These are phyloP conservation scores for Trypethelium eluteriae DNA, from an alignment of 495 filamentous ascomycete species.

Conservation along the genomic window DNA sequence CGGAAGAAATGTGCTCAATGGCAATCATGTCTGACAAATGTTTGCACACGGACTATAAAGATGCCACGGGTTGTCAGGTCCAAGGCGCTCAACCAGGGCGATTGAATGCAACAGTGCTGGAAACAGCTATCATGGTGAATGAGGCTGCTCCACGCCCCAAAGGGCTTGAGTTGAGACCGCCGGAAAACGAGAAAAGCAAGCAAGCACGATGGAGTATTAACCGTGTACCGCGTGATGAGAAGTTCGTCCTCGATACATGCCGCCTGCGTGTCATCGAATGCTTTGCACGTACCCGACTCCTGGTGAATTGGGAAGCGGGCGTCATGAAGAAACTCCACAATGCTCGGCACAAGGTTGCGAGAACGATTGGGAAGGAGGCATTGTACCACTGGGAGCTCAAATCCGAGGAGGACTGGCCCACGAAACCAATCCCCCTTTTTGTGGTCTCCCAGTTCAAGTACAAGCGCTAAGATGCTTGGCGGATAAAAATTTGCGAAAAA, in stretches of 20 bases:
- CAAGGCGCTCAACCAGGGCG: not conserved
- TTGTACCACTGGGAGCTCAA: conserved; percentile 17
- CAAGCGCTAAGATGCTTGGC: not conserved
- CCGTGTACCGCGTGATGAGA: conserved; percentile 5
- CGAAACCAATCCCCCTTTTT: conserved; percentile 13
- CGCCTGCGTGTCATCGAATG: conserved; percentile 14
- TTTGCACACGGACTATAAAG: conserved; percentile 14
- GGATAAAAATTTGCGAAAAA: no score
- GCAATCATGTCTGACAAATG: conserved; percentile 15
- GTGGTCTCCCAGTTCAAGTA: conserved; percentile 8
- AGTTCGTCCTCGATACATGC: conserved; percentile 11
- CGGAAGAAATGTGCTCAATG: conserved; percentile 11
- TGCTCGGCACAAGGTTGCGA: conserved; percentile 7
- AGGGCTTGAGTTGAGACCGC: conserved; percentile 1
- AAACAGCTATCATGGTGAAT: conserved; percentile 16
- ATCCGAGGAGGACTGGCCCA: conserved; percentile 14
- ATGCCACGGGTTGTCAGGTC: conserved; percentile 10
- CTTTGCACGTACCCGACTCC: conserved; percentile 12
- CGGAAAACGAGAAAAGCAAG: conserved; percentile 7
- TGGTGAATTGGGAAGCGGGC: conserved; percentile 14
- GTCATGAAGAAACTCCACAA: conserved; percentile 15
- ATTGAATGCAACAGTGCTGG: conserved; percentile 2
- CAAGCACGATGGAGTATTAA: conserved; percentile 12
- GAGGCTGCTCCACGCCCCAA: conserved; percentile 10
- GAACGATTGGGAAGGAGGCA: conserved; percentile 15